Evolutionary conservation across 2,329 filamentous ascomycete species (phyloP), one percentile per base, ranked within the genome.

Genomic region (Tolypocladium pustulatum): DNA sequence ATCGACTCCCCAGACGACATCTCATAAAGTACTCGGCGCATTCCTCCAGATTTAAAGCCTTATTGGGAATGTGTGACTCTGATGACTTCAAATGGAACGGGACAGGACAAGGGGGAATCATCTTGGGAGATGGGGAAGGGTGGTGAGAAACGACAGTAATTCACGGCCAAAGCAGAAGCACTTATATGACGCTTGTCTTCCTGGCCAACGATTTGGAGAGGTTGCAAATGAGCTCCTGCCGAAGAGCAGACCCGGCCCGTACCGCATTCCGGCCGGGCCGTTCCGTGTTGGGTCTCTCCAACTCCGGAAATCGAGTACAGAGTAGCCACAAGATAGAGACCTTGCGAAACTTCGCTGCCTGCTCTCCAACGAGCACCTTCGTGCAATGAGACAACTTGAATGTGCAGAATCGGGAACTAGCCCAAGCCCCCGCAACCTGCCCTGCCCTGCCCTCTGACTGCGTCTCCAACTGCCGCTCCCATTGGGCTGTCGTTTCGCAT

Each of bases 41-140:
- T 71, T 4, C 72, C 72, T 5, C 69, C 68, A 9, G 66, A 75
- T 61, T n/a, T 71, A 73, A 57, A 65, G 57, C 32, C 32, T 34
- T n/a, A n/a, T n/a, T n/a, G n/a, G n/a, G n/a, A n/a, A n/a, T n/a
- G n/a, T n/a, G n/a, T n/a, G n/a, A n/a, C n/a, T n/a, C n/a, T n/a
- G n/a, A n/a, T n/a, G n/a, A n/a, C n/a, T n/a, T n/a, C n/a, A n/a
- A n/a, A n/a, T n/a, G n/a, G n/a, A n/a, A n/a, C n/a, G n/a, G n/a
- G n/a, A n/a, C n/a, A n/a, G n/a, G n/a, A n/a, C n/a, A n/a, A n/a
- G n/a, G n/a, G n/a, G n/a, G n/a, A n/a, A n/a, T n/a, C n/a, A n/a
- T n/a, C n/a, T n/a, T n/a, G n/a, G n/a, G n/a, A n/a, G n/a, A n/a
- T n/a, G n/a, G n/a, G n/a, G n/a, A n/a, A n/a, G n/a, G n/a, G n/a